Conservation (phyloP, 208 protist genomes). For the Trypanosoma boissoni region DNA sequence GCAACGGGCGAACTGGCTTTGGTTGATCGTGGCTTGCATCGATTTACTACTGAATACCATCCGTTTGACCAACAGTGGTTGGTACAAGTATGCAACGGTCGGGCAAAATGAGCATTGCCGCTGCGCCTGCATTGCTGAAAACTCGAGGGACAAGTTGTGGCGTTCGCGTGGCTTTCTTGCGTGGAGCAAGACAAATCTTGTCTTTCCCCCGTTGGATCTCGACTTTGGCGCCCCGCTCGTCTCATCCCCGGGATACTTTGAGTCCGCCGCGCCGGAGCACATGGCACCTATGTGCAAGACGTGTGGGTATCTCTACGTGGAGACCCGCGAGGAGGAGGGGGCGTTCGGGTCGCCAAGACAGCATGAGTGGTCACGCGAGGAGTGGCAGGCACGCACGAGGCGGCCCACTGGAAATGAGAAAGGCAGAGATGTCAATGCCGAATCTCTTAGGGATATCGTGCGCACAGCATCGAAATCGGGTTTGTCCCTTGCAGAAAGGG, state of each 20-base stretch:
- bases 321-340: slow-evolving; percentile 14
- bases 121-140: slow-evolving; percentile 55
- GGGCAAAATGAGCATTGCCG: slow-evolving; percentile 53
- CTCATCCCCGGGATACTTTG: slow-evolving; percentile 68
- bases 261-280: slow-evolving; percentile 66
- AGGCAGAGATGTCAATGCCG: slow-evolving; percentile 1
- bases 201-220: slow-evolving; percentile 72
- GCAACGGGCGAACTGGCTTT: slow-evolving; percentile 56
- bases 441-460: background rate
- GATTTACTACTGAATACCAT: slow-evolving; percentile 79
- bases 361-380: no score
- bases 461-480: no score
- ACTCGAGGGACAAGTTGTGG: slow-evolving; percentile 36
- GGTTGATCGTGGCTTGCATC: slow-evolving; percentile 64
- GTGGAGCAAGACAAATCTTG: slow-evolving; percentile 56
- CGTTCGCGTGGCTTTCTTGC: slow-evolving; percentile 53
- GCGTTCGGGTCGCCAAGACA: background rate
- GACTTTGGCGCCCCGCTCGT: slow-evolving; percentile 79
- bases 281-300: slow-evolving; percentile 62
- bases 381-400: slow-evolving; percentile 37
- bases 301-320: slow-evolving; percentile 70
- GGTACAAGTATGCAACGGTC: slow-evolving; percentile 67
- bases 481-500: slow-evolving; percentile 14
- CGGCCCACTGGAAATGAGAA: slow-evolving; percentile 35
- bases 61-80: slow-evolving; percentile 58